A percentile compares a stretch with the other conserved stretches of the same genome.
phyloP scores from a whole-genome alignment of 1,284 basidiomycete species.

The Cutaneotrichosporon dermatis region DNA sequence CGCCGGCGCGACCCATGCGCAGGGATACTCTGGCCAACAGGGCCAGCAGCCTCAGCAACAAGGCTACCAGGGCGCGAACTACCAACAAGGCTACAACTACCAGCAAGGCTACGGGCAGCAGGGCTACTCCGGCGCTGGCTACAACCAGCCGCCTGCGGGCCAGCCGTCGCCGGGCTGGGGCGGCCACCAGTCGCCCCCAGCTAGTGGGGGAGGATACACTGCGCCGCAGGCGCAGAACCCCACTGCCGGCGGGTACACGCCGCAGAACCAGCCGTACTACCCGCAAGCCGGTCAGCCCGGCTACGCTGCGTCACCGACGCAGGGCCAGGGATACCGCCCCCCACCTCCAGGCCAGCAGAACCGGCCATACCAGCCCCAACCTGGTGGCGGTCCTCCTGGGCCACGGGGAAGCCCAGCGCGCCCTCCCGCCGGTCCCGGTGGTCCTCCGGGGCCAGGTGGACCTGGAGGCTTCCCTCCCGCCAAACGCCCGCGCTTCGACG shows the following conservation, averaged over 20 bases:
- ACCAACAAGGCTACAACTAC: conserved; percentile 7
- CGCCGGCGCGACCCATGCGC: conserved; percentile 35
- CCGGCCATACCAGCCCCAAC: conserved; percentile 32
- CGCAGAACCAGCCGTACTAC: conserved; percentile 25
- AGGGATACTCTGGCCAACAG: conserved; percentile 5
- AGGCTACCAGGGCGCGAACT: conserved; percentile 3
- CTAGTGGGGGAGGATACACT: background rate
- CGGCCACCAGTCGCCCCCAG: background rate
- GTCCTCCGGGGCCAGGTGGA: conserved; percentile 8
- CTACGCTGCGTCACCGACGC: background rate
- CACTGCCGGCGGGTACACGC: conserved; percentile 11
- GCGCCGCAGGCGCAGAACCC: conserved; percentile 1
- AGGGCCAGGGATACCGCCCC: conserved; percentile 11
- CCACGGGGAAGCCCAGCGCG: background rate
- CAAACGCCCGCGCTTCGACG: conserved; percentile 78
- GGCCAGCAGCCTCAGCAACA: conserved; percentile 10
- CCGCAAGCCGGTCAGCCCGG: conserved; percentile 1
- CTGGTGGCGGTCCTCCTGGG: conserved; percentile 2
- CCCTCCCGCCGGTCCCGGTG: conserved; percentile 6
- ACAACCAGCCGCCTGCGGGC: conserved; percentile 13
- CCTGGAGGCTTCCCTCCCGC: conserved; percentile 45
- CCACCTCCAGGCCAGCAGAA: conserved; percentile 11
- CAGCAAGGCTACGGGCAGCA: conserved; percentile 17
- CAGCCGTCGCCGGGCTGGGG: conserved; percentile 1
- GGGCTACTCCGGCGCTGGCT: conserved; percentile 14